Conservation (phyloP, 768 basidiomycete species). For the Suillus bovinus region DNA sequence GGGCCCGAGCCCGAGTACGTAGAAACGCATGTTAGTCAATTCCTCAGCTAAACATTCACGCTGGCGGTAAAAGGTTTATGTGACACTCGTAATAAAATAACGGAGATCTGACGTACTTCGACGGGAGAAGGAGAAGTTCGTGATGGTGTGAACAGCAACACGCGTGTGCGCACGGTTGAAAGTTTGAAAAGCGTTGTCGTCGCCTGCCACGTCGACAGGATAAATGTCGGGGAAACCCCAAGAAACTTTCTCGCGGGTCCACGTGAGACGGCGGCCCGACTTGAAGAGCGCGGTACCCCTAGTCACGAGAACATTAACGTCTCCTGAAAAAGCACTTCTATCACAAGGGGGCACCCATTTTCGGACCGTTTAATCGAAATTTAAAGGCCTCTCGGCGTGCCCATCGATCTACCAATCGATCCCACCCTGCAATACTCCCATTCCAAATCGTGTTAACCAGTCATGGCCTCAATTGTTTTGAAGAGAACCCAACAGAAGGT, state of each 20-base stretch:
- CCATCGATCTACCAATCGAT: conserved; percentile 2
- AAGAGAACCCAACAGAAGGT: conserved; percentile 65
- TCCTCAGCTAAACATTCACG: not conserved
- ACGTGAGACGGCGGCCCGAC: too few relatives aligned
- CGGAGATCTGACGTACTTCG: conserved; percentile 9
- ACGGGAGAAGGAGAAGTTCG: conserved; percentile 3
- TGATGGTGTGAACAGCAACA: not conserved
- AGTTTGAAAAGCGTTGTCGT: not conserved
- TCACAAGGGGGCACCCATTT: conserved; percentile 6
- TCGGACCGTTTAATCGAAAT: conserved; percentile 16
- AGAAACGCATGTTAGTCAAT: conserved; percentile 58
- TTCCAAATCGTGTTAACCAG: conserved; percentile 13
- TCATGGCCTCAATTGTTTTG: conserved; percentile 54
- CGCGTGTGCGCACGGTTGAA: not conserved
- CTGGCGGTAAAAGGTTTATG: conserved; percentile 10
- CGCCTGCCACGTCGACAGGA: not conserved
- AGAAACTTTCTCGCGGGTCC: not conserved
- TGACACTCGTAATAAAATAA: conserved; percentile 7
- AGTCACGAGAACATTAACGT: conserved; percentile 10
- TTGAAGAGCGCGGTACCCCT: too few relatives aligned
- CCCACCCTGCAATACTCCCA: conserved; percentile 12
- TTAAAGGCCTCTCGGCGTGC: not conserved
- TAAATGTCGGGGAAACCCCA: not conserved
- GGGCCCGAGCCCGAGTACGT: conserved; percentile 79
- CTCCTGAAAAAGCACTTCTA: conserved; percentile 10